Base-by-base conservation (phyloP, 306 rosid species). In the Rosa multiflora region DNA sequence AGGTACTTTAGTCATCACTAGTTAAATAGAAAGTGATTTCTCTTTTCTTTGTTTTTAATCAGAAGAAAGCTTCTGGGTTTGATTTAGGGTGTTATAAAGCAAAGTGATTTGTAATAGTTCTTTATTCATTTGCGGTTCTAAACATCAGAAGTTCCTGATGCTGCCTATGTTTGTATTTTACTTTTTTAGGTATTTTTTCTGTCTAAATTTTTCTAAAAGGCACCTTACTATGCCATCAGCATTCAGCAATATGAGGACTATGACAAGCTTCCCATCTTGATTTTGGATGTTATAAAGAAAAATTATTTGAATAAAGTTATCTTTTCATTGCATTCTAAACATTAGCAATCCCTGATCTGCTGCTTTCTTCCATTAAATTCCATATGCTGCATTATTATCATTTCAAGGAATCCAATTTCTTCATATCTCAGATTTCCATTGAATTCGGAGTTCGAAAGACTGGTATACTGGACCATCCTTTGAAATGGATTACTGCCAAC, bases 401-500 rank as follows among this genome's bases (percentile, higher is more conserved):
- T 13, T 29, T 62, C 14, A 68, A 8, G 8, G 35, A 68, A 42
- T 42, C 32, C n/a, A 9, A n/a, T 18, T 68, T 68, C 23, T 39
- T 68, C 76, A 46, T 23, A 72, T 63, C 71, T 69, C 90, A 94
- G 96, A 67, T 94, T 48, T 91, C 88, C 26, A 88, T 89, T 23
- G 96, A 90, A 85, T 86, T 94, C 46, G 90, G 88, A 74, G 97
- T 96, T 20, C 87, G 96, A 46, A 94, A 94, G 83, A 93, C 94
- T 2, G 97, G 89, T 74, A 89, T 88, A 61, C 49, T 75, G 49
- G 87, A 90, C 75, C 82, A 21, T 1, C 52, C 90, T 32, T 88
- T 88, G 84, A 83, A 82, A 76, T 95, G 98, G 63, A 75, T 91
- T 69, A 84, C 89, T 8, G 84, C 78, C 72, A 94, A 94, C 82